Evolutionary conservation across 441 rosid genomes (phyloP).

Genomic region (Adansonia grandidieri): DNA sequence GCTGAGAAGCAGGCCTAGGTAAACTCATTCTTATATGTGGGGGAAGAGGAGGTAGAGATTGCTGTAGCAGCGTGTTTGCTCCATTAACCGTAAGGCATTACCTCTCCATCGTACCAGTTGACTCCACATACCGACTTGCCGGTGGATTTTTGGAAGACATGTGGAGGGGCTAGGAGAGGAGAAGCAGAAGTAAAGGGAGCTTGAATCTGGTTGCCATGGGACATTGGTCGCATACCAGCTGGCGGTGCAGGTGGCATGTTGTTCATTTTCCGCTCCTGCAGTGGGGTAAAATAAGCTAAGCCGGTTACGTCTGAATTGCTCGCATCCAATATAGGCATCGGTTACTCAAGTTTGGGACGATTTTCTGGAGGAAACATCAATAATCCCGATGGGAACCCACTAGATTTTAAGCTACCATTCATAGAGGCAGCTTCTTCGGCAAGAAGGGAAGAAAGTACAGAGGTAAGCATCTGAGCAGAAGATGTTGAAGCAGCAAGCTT

Average conservation of each 20-base stretch:
- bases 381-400: constrained; percentile 45
- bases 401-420: constrained; percentile 46
- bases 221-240: constrained; percentile 39
- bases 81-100: constrained; percentile 60
- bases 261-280: constrained; percentile 46
- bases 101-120: constrained; percentile 56
- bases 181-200: constrained; percentile 50
- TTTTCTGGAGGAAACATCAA: constrained; percentile 59
- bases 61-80: constrained; percentile 47
- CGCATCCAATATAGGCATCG: constrained; percentile 41
- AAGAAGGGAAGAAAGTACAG: constrained; percentile 55
- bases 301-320: constrained; percentile 45
- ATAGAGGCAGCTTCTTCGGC: constrained; percentile 67
- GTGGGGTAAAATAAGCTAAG: constrained; percentile 45
- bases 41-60: constrained; percentile 58
- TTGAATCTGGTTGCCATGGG: constrained; percentile 55
- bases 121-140: constrained; percentile 53
- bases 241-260: constrained; percentile 36
- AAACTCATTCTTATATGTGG: constrained; percentile 60
- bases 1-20: constrained; percentile 53
- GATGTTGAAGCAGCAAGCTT: too few species aligned
- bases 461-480: constrained; percentile 39
- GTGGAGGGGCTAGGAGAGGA: constrained; percentile 29
- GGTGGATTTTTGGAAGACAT: constrained; percentile 45
- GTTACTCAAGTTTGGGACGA: constrained; percentile 58